Conservation (phyloP, 305 asterid genomes). For the Fraxinus sp. region DNA sequence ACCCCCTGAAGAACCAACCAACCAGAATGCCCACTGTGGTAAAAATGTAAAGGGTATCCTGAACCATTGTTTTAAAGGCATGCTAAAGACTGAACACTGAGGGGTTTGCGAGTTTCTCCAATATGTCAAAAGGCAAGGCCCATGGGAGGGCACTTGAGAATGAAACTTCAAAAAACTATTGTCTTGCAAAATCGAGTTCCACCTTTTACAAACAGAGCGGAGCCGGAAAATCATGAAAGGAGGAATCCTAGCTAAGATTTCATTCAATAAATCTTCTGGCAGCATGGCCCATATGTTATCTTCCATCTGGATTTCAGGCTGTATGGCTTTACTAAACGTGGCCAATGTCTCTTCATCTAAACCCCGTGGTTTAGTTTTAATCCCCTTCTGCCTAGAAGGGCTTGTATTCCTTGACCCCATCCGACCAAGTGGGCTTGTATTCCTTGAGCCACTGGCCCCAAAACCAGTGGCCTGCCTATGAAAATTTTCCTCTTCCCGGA, state of each 20-base stretch:
- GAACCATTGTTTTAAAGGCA: slow-evolving; percentile 95
- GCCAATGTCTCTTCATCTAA: slow-evolving; percentile 85
- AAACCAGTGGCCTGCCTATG: slow-evolving; percentile 54
- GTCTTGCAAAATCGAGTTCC: slow-evolving; percentile 93
- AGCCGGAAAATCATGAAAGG: slow-evolving; percentile 91
- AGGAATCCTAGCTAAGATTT: slow-evolving; percentile 89
- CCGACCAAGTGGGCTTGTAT: slow-evolving; percentile 73
- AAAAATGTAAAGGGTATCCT: slow-evolving; percentile 81
- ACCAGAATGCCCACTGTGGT: slow-evolving; percentile 95
- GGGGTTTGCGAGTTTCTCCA: slow-evolving; percentile 85
- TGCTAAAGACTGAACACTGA: slow-evolving; percentile 89
- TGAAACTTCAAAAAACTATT: slow-evolving; percentile 83
- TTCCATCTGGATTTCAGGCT: slow-evolving; percentile 91
- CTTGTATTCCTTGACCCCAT: slow-evolving; percentile 86
- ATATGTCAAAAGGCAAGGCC: slow-evolving; percentile 92
- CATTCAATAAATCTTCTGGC: slow-evolving; percentile 88
- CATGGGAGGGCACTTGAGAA: slow-evolving; percentile 91
- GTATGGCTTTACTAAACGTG: slow-evolving; percentile 54
- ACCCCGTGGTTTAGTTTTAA: slow-evolving; percentile 85
- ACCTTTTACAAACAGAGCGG: slow-evolving; percentile 89
- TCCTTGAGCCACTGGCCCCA: slow-evolving; percentile 69
- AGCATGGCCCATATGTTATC: slow-evolving; percentile 94
- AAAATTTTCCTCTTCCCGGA: slow-evolving; percentile 52
- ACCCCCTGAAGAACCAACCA: slow-evolving; percentile 97
- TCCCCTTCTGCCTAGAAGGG: slow-evolving; percentile 78